Base-by-base conservation (phyloP, 2,329 filamentous ascomycete species). In the Pseudogymnoascus sp. region DNA sequence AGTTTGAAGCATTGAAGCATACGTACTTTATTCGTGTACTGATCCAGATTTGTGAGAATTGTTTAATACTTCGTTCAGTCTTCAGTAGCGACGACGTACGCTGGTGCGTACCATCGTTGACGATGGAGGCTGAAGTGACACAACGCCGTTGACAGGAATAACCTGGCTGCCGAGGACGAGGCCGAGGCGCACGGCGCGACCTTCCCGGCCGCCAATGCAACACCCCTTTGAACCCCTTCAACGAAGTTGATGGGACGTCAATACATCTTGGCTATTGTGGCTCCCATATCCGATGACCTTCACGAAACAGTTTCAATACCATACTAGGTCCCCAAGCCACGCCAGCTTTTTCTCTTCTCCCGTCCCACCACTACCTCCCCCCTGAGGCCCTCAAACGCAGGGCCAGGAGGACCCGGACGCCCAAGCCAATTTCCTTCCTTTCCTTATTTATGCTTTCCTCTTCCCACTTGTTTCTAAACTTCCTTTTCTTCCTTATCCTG, bases 381-480 rank as follows among this genome's bases (percentile, higher is more conserved):
- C 33, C 41, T 61, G 37, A 58, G 49, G 38, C 33, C 40, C 33
- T 41, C 60, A 21, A 55, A 33, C 23, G 6, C 18, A 55, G 33
- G 60, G 35, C 60, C 28, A 61, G 41, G 41, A 45, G 23, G 31
- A 37, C 45, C 45, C 60, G 55, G 41, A 21, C 41, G 35, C n/a
- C 38, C 33, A 45, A 12, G 60, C 41, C 41, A 52, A 35, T 35
- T 49, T 52, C 16, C 31, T 45, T 6, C 14, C 37, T 45, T 62
- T 28, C n/a, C 28, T 40, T 59, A 38, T 62, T 62, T 40, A 62
- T 62, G 61, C 61, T 59, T 60, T 62, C n/a, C 18, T 38, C 41
- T 61, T 61, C 49, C 41, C 21, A 18, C 52, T 60, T 38, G 28
- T 62, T 49, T 62, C 49, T 18, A 59, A 35, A 62, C 37, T 59